These are phyloP conservation scores for Pythium aphanidermatum DNA, from an alignment of 352 stramenopile species.

Conservation along the genomic window DNA sequence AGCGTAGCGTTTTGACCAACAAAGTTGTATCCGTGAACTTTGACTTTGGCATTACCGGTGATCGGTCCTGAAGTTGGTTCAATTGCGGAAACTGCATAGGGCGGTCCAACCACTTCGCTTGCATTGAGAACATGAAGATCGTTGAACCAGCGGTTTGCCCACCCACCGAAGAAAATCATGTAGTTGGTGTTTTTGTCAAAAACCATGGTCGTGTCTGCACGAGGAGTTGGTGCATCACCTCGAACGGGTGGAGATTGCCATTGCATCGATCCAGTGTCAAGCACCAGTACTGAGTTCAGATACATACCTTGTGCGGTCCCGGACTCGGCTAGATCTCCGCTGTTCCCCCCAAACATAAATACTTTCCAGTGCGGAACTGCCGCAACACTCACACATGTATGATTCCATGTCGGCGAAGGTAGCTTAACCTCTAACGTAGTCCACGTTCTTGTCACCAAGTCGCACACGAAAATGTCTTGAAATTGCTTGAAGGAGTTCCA, in stretches of 20 bases:
- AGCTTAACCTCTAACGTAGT: conserved; percentile 50
- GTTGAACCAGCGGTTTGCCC: conserved; percentile 95
- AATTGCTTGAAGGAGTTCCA: conserved; percentile 97
- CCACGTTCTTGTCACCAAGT: conserved; percentile 86
- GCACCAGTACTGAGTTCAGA: conserved; percentile 85
- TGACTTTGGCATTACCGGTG: conserved; percentile 89
- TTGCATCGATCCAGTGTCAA: conserved; percentile 88
- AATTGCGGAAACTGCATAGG: conserved; percentile 92
- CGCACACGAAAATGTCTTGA: conserved; percentile 93
- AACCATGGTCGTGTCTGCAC: conserved; percentile 91
- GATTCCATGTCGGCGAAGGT: conserved; percentile 89
- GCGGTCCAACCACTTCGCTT: conserved; percentile 92
- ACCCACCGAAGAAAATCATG: conserved; percentile 95
- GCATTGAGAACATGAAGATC: conserved; percentile 92
- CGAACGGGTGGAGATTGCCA: conserved; percentile 60
- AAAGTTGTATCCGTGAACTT: conserved; percentile 92
- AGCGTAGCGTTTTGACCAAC: conserved; percentile 75
- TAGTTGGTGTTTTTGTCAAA: conserved; percentile 89
- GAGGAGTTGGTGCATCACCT: conserved; percentile 78
- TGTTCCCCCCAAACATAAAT: conserved; percentile 97
- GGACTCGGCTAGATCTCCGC: conserved; percentile 87
- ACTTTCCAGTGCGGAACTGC: conserved; percentile 97
- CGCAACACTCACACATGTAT: conserved; percentile 90
- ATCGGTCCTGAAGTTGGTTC: conserved; percentile 90
- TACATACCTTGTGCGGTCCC: conserved; percentile 85